Conservation (phyloP, 1,284 basidiomycete species). For the Athelia psychrophila region DNA sequence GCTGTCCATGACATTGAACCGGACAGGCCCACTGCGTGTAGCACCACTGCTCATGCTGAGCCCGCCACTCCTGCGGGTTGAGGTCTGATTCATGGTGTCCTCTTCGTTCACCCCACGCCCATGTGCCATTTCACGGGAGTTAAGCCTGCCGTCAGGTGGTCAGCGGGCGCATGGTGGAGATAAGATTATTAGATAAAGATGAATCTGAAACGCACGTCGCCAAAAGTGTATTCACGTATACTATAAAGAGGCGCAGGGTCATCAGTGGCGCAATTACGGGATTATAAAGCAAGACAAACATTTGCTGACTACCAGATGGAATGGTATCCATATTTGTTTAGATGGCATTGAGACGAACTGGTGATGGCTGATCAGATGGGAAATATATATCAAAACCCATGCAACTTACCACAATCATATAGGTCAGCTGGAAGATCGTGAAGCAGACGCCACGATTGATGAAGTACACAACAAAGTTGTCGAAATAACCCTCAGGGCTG, state of each 20-base stretch:
- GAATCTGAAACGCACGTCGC: conserved; percentile 19
- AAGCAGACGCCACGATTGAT: conserved; percentile 30
- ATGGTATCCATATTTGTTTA: conserved; percentile 30
- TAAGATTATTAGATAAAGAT: neutral
- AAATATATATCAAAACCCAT: no score
- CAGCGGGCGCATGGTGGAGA: no score
- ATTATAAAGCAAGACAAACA: conserved; percentile 17
- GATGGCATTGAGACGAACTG: conserved; percentile 31
- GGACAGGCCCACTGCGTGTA: conserved; percentile 10
- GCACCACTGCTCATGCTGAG: neutral
- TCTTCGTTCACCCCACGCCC: conserved; percentile 37
- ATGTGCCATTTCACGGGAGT: conserved; percentile 24
- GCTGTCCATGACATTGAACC: conserved; percentile 10
- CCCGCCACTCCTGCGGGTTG: neutral
- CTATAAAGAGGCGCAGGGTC: conserved; percentile 11
- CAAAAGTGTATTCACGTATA: conserved; percentile 26
- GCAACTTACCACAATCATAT: conserved; percentile 21
- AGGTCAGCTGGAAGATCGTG: conserved; percentile 21
- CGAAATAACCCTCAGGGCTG: conserved; percentile 16
- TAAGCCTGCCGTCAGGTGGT: no score
- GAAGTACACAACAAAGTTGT: conserved; percentile 11
- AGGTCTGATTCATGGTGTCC: conserved; percentile 13
- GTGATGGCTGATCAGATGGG: neutral
- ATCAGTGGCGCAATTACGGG: neutral
- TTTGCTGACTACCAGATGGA: conserved; percentile 34